Percentiles rank a stretch among this genome's conserved stretches.
Evolutionary conservation across 306 rosid species (phyloP).

Genomic region (Canavalia gladiata): DNA sequence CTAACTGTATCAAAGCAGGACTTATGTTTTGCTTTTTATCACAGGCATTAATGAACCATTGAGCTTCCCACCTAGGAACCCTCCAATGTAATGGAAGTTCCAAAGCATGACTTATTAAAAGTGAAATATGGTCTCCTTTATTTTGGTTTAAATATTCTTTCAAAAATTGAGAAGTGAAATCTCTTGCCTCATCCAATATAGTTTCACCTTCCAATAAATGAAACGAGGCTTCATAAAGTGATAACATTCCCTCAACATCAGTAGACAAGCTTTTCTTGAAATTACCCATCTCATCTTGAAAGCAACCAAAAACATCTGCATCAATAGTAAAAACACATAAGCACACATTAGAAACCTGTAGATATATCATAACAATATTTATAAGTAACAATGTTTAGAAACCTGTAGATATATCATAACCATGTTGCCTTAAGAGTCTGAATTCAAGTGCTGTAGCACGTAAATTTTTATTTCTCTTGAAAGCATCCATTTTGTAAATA

Average conservation of each 20-base stretch:
- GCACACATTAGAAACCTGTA: too few species aligned
- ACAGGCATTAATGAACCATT: background rate
- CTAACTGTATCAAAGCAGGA: background rate
- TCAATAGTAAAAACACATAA: too few species aligned
- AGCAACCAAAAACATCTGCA: background rate
- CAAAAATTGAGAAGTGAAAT: constrained; percentile 3
- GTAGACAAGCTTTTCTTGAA: background rate
- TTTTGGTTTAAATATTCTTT: background rate
- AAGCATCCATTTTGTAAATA: background rate
- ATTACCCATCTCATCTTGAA: background rate
- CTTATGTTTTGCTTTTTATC: background rate
- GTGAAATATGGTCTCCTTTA: background rate
- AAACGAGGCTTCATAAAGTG: background rate
- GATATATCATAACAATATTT: too few species aligned
- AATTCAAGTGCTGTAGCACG: background rate
- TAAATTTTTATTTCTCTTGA: background rate
- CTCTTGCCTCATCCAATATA: constrained; percentile 19
- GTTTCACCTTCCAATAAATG: constrained; percentile 6
- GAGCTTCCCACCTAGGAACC: background rate
- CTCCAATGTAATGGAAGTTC: background rate
- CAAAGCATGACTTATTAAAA: background rate
- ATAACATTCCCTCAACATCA: constrained; percentile 17
- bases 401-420: constrained; percentile 27
- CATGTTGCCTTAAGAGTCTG: background rate
- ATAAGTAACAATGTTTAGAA: too few species aligned